A percentile compares a stretch with the other conserved stretches of the same genome.
Evolutionary conservation across 2,329 filamentous ascomycete genomes (phyloP).

Genomic region (Trichoderma aggressivum): DNA sequence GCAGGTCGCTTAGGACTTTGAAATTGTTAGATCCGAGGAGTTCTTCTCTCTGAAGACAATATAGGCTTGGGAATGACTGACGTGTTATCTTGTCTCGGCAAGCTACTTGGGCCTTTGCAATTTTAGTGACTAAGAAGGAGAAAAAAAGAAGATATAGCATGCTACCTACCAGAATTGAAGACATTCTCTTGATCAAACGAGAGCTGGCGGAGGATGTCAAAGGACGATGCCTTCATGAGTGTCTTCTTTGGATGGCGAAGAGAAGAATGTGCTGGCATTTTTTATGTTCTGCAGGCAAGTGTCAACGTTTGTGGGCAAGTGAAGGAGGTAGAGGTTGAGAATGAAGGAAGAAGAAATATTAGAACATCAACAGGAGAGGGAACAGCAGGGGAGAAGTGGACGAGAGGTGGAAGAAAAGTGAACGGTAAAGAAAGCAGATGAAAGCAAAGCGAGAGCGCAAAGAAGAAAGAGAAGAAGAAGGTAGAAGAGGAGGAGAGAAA

Average conservation of each 20-base stretch:
- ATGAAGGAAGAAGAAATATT: neutral
- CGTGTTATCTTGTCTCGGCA: neutral
- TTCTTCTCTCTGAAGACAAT: neutral
- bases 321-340: neutral
- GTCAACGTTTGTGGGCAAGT: neutral
- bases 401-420: neutral
- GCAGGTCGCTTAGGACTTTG: constrained; percentile 6
- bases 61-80: neutral
- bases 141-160: neutral
- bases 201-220: constrained; percentile 6
- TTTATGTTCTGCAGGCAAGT: neutral
- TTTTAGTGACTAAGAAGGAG: neutral
- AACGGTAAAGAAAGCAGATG: neutral
- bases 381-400: neutral
- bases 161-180: neutral
- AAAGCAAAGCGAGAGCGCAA: neutral
- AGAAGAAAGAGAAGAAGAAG: neutral
- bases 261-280: constrained; percentile 8
- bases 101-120: neutral
- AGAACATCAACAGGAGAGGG: neutral
- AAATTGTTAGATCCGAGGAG: neutral
- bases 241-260: constrained; percentile 9
- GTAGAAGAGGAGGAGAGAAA: neutral
- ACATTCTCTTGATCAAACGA: neutral
- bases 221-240: constrained; percentile 13